These are phyloP conservation scores for Zanthoxylum bungeanum DNA, from an alignment of 345 rosid species.

Conservation along the genomic window DNA sequence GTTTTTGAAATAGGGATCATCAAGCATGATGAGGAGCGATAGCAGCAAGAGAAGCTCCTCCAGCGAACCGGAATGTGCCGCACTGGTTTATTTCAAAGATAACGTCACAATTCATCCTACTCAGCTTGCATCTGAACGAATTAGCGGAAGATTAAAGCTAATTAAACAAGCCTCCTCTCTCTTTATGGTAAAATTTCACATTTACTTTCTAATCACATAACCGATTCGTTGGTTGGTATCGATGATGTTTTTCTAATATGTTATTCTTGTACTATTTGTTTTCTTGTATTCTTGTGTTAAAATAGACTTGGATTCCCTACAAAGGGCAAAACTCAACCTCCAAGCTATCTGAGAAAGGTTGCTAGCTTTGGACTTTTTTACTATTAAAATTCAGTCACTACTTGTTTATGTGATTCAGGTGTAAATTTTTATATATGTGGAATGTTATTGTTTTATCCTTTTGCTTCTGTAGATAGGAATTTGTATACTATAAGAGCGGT, in stretches of 20 bases:
- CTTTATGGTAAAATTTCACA: conserved; percentile 46
- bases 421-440: conserved; percentile 1
- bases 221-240: neutral
- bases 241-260: neutral
- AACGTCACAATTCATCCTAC: conserved; percentile 91
- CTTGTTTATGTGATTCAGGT: neutral
- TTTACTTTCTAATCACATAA: neutral
- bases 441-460: conserved; percentile 8
- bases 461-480: conserved; percentile 57
- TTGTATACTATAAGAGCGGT: conserved; percentile 83
- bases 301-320: conserved; percentile 90
- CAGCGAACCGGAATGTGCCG: conserved; percentile 67
- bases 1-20: conserved; percentile 50
- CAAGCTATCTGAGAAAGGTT: conserved; percentile 84
- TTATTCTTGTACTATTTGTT: neutral
- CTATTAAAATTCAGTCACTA: neutral
- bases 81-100: conserved; percentile 66
- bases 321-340: conserved; percentile 69
- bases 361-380: neutral
- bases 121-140: conserved; percentile 85
- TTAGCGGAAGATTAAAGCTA: conserved; percentile 85
- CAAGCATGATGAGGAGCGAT: conserved; percentile 63
- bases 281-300: conserved; percentile 14
- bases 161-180: conserved; percentile 75
- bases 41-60: conserved; percentile 57